Base-by-base conservation (phyloP, 768 basidiomycete species). In the Tulasnella sp. region DNA sequence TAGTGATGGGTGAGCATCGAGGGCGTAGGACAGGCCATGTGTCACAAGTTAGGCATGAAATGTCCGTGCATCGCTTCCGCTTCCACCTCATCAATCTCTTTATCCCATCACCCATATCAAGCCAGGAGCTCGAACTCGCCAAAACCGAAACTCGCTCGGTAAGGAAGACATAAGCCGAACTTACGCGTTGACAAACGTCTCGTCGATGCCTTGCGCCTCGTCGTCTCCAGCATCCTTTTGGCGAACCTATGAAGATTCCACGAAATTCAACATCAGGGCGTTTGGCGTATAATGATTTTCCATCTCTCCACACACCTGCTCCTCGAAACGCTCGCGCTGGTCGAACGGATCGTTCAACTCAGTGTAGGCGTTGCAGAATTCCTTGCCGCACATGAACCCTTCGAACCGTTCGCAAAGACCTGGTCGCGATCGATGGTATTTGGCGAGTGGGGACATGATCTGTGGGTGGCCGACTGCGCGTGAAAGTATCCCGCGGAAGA, bases 271-370 rank as follows among this genome's bases (percentile, higher is more conserved):
- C 41, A 11, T 2, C 15, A 5, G 12, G 31, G 17, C 48, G 12
- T 30, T 29, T 9, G 11, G 30, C 19, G 42, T 22, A 15, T 11
- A 49, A 45, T 50, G 22, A 17, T 42, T 44, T 30, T 52, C 22
- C 22, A 72, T n/a, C n/a, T n/a, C n/a, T n/a, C 5, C 15, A 44
- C 25, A 30, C 12, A 83, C 82, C 78, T 92, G 89, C 71, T 98
- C 96, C 72, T 94, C 91, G 73, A 99, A 99, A 63, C 96, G 83
- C 67, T 90, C 74, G 34, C 92, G 79, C 73, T 99, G 96, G 71
- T 92, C 90, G 69, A 93, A 94, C 0, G 92, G 96, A 73, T 99
- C 96, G 74, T 99, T 99, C 78, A 99, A 80, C 77, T 99, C 96
- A 43, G 96, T 99, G 71, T 99, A 99, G 22, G 96, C 94, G 67